A percentile compares a stretch with the other conserved stretches of the same genome.
Evolutionary conservation across 164 flowering plant species (phyloP).

Genomic region (Euptelea pleiosperma): DNA sequence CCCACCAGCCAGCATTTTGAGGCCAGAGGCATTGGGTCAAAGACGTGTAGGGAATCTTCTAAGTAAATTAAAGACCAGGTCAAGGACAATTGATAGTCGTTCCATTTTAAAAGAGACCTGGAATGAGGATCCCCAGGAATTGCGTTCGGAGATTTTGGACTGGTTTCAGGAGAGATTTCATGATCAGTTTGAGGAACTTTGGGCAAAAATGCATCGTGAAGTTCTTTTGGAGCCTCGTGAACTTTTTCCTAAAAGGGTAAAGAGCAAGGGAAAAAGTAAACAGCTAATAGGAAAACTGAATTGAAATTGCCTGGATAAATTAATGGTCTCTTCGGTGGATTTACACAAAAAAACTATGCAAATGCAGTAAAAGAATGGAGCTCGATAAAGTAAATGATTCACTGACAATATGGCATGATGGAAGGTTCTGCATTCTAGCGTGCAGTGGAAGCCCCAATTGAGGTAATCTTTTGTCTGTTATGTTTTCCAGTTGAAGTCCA

Average conservation of each 20-base stretch:
- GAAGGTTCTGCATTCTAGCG: background rate
- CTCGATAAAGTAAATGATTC: background rate
- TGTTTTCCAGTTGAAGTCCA: background rate
- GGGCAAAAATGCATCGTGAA: conserved; percentile 70
- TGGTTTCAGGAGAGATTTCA: conserved; percentile 71
- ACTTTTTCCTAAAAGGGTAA: conserved; percentile 42
- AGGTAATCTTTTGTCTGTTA: background rate
- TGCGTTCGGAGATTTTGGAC: conserved; percentile 51
- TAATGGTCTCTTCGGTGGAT: background rate
- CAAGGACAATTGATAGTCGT: conserved; percentile 49
- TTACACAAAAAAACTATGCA: too few species aligned
- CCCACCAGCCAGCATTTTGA: conserved; percentile 52
- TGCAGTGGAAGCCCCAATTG: background rate
- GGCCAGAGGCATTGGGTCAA: conserved; percentile 60
- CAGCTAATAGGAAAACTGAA: background rate
- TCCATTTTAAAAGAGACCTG: conserved; percentile 53
- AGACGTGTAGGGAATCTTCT: conserved; percentile 74
- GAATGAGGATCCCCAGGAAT: conserved; percentile 52
- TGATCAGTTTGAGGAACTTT: conserved; percentile 47
- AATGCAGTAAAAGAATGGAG: background rate
- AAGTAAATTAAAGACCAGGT: conserved; percentile 32
- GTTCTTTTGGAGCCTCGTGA: conserved; percentile 39
- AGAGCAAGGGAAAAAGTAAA: conserved; percentile 20
- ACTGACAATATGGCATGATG: background rate
- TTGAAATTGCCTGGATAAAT: background rate